Conservation (phyloP, 257 asterid species). For the Capsicum pubescens region DNA sequence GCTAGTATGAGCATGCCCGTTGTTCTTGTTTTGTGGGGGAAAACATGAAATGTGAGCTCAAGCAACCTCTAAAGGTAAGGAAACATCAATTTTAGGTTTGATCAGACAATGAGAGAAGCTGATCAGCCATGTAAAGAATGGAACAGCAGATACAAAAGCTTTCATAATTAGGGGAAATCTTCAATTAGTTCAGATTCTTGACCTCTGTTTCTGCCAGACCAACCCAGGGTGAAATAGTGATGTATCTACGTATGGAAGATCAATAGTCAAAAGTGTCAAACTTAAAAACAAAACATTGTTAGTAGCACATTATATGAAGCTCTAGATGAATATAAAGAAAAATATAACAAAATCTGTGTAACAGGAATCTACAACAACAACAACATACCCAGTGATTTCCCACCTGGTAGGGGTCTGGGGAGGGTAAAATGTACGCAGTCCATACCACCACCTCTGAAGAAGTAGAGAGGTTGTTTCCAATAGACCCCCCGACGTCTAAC, state of each 20-base stretch:
- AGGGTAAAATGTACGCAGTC: no score
- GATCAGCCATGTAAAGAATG: constrained; percentile 22
- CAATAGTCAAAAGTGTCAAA: constrained; percentile 7
- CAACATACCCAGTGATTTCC: no score
- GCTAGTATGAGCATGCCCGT: neutral
- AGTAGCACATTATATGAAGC: neutral
- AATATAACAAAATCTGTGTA: neutral
- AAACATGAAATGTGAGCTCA: neutral
- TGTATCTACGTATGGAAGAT: neutral
- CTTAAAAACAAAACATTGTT: neutral
- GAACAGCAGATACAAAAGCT: neutral
- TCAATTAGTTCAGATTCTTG: constrained; percentile 8
- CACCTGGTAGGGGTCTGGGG: no score
- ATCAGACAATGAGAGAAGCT: constrained; percentile 20
- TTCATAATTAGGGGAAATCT: constrained; percentile 12
- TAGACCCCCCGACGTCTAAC: neutral
- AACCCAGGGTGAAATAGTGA: neutral
- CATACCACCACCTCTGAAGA: no score
- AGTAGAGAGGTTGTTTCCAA: no score
- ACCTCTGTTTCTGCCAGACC: neutral
- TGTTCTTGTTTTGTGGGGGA: neutral
- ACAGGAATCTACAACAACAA: neutral
- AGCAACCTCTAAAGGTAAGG: neutral
- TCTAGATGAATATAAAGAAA: neutral
- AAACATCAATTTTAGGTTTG: neutral